These are phyloP conservation scores for Fusarium siculi DNA, from an alignment of 2,329 filamentous ascomycete genomes.

Conservation along the genomic window DNA sequence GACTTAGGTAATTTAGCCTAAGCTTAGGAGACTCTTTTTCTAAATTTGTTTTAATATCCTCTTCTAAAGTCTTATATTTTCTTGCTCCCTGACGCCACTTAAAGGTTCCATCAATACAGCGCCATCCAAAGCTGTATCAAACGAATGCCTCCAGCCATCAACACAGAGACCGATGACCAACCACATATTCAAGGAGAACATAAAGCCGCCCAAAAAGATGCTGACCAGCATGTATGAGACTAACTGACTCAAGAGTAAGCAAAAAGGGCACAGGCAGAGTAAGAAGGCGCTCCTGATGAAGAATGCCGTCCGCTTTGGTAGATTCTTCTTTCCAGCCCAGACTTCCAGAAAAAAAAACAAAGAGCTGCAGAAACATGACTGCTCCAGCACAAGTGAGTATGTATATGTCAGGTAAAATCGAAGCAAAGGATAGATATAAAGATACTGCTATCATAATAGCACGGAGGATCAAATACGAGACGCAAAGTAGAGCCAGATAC, in stretches of 20 bases:
- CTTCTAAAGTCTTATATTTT: no score
- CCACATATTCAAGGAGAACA: background rate
- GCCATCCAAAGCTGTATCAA: no score
- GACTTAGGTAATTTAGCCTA: no score
- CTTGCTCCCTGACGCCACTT: no score
- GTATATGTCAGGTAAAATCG: no score
- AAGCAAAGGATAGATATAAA: no score
- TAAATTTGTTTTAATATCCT: no score
- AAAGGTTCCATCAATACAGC: no score
- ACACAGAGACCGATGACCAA: background rate
- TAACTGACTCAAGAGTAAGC: accelerated
- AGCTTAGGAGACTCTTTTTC: no score
- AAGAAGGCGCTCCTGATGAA: accelerated
- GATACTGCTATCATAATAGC: no score
- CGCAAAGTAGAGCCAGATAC: background rate
- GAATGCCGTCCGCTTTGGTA: background rate
- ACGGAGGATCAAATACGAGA: background rate
- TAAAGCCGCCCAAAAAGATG: background rate
- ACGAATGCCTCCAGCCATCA: background rate
- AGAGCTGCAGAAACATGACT: accelerated
- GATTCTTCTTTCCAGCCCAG: background rate
- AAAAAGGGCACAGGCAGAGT: background rate
- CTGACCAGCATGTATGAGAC: accelerated
- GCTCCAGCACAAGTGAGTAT: background rate
- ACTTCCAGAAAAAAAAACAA: background rate